Conservation (phyloP, 2,329 filamentous ascomycete genomes). For the Aurifilum marmelostoma region DNA sequence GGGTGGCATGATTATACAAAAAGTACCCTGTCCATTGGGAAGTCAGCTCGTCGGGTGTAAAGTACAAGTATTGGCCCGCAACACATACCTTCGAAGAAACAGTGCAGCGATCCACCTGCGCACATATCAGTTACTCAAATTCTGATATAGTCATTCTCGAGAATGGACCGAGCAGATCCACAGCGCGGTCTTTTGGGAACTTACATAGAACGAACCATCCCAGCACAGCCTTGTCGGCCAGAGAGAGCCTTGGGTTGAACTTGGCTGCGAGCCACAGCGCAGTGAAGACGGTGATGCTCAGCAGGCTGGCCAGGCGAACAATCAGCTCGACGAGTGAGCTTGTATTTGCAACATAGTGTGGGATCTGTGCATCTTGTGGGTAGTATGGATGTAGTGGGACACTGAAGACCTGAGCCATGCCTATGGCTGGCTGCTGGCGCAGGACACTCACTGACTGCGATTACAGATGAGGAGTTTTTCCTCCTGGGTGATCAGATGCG, state of each 20-base stretch:
- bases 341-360: constrained; percentile 50
- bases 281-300: constrained; percentile 41
- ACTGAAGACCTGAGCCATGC: constrained; percentile 21
- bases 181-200: constrained; percentile 34
- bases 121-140: constrained; percentile 23
- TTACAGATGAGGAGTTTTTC: neutral
- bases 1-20: constrained; percentile 65
- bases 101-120: constrained; percentile 70
- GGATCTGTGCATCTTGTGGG: constrained; percentile 48
- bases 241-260: constrained; percentile 38
- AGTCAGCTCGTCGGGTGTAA: neutral
- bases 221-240: constrained; percentile 48
- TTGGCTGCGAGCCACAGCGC: constrained; percentile 39
- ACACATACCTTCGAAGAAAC: constrained; percentile 74
- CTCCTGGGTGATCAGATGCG: neutral
- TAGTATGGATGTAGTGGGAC: constrained; percentile 52
- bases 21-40: constrained; percentile 71
- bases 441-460: neutral
- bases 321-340: constrained; percentile 45
- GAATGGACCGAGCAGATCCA: too few species aligned
- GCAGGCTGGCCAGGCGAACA: constrained; percentile 41
- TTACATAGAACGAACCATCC: constrained; percentile 61
- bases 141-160: neutral
- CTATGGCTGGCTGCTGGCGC: neutral
- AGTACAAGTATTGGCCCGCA: too few species aligned